Evolutionary conservation across 78 protist genomes (phyloP).

Genomic region (Chrysochromulina parva): DNA sequence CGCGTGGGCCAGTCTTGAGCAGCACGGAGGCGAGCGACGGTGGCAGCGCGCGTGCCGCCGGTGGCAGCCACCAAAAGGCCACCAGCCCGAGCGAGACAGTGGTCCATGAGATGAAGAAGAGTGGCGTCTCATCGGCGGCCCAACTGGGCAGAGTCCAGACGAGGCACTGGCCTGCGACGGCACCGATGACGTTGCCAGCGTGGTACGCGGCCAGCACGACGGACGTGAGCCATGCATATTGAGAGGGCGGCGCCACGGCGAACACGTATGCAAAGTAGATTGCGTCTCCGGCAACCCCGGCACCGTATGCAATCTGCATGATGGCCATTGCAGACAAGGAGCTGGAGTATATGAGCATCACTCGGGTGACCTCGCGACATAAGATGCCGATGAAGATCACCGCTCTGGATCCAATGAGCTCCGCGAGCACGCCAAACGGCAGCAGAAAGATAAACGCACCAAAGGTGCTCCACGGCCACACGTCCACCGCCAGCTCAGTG

Average conservation of each 20-base stretch:
- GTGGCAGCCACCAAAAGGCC: background rate
- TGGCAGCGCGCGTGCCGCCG: background rate
- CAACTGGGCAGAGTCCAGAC: background rate
- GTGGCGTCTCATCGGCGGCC: background rate
- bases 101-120: background rate
- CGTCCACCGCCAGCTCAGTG: background rate
- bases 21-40: background rate
- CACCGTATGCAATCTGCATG: slow-evolving; percentile 33
- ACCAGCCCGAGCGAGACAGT: background rate
- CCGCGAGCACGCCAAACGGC: slow-evolving; percentile 13
- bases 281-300: background rate
- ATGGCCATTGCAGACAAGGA: background rate
- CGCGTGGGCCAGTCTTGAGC: background rate
- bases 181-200: slow-evolving; percentile 21
- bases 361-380: slow-evolving; percentile 19
- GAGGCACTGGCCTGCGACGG: background rate
- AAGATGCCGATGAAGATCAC: slow-evolving; percentile 31
- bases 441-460: background rate
- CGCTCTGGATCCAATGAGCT: background rate
- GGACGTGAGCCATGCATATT: background rate
- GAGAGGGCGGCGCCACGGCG: background rate
- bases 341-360: background rate
- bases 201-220: background rate
- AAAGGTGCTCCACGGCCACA: slow-evolving; percentile 8
- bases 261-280: slow-evolving; percentile 29